Base-by-base conservation (phyloP, 2,329 filamentous ascomycete genomes). In the Pyricularia pennisetigena region DNA sequence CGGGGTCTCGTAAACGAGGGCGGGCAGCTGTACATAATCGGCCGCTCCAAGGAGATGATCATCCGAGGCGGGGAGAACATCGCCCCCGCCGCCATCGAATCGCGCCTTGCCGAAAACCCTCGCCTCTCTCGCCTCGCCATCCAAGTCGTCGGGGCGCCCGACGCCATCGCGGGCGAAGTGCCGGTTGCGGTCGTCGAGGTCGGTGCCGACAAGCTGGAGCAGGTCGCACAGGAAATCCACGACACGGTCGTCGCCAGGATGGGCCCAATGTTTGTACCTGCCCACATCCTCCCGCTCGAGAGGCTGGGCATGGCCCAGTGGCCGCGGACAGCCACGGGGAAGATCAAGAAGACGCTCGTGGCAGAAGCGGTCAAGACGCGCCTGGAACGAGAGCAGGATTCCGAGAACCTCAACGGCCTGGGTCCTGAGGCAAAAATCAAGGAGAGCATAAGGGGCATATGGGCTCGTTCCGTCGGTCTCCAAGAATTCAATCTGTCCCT, bases 21-120 rank as follows among this genome's bases (percentile, higher is more conserved):
- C 2, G 7, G 14, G 28, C 62, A 64, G 62, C 62, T 64, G 62
- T 32, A 32, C 8, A 20, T 64, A 16, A 32, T 64, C 14, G 62
- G 62, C 24, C 20, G 62, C 10, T 29, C 26, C 62, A 64, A 64
- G 10, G 62, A 64, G 9, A 64, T 64, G 62, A 64, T 64, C 14
- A 64, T 64, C 14, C 62, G 62, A 20, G 62, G 62, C 62, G 62
- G 62, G 5, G 62, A 64, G 14, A 64, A 64, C 62, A 64, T 64
- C 10, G 62, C 62, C 62, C 62, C 62, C 14, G 62, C 62, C 26
- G 62, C 62, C 62, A 64, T 64, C 26, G 62, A 64, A 23, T 29
- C 62, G 4, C n/a, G 62, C 23, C 28, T 64, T n/a, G 62, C 62
- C 7, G 62, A 29, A 3, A 64, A 64, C 62, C 62, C 62, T 7